Percentiles rank a stretch among this genome's conserved stretches.
Conservation (phyloP, 805 yeast genomes). For the Sungouiozyma intestinalis region DNA sequence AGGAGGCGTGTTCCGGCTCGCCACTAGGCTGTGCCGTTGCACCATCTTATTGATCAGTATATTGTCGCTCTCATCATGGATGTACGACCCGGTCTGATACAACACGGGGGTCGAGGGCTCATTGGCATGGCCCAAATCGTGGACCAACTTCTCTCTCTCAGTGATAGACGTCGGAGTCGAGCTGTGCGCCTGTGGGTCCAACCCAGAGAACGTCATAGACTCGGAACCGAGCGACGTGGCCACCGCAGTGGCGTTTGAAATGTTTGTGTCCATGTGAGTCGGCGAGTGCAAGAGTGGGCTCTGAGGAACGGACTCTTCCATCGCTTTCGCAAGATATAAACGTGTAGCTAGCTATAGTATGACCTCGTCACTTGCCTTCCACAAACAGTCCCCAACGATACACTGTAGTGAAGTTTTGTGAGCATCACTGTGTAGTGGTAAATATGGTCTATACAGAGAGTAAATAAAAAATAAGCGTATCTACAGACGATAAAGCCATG, state of each 20-base stretch:
- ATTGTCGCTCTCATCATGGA: conserved; percentile 27
- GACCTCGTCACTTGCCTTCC: too few species aligned
- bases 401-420: too few species aligned
- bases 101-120: not conserved
- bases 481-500: too few species aligned
- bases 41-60: conserved; percentile 10
- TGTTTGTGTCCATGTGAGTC: not conserved
- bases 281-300: too few species aligned
- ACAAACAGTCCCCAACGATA: too few species aligned
- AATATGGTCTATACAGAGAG: too few species aligned
- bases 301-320: not conserved
- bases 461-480: too few species aligned
- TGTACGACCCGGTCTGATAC: conserved; percentile 27
- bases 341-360: too few species aligned
- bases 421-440: too few species aligned
- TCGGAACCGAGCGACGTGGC: not conserved
- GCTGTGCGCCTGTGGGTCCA: not conserved
- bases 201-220: not conserved
- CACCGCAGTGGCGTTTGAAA: not conserved
- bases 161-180: not conserved
- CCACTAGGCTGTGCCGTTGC: not conserved
- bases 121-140: not conserved
- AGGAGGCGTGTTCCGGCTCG: not conserved
- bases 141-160: not conserved
- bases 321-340: too few species aligned